phyloP scores from a whole-genome alignment of 2,329 filamentous ascomycete species.

The Colletotrichum sansevieriae region DNA sequence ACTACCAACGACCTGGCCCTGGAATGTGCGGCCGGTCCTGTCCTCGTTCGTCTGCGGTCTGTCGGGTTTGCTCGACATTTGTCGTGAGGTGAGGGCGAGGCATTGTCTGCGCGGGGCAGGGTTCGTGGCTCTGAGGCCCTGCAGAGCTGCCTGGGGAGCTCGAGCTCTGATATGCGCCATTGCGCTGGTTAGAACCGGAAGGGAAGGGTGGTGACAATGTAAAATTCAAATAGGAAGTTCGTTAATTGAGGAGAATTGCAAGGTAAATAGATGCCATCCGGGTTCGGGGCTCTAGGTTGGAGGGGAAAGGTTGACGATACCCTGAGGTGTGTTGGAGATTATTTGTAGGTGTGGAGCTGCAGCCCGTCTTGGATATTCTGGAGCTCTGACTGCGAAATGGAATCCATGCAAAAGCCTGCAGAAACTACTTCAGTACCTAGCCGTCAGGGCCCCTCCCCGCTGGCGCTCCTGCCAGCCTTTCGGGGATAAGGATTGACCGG shows the following conservation, averaged over 20 bases:
- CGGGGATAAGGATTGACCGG: conserved; percentile 41
- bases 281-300: conserved; percentile 18
- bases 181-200: conserved; percentile 27
- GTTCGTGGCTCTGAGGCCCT: conserved; percentile 46
- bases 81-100: conserved; percentile 35
- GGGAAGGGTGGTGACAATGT: neutral
- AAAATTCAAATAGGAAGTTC: neutral
- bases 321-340: conserved; percentile 14
- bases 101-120: conserved; percentile 36
- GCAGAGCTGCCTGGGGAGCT: conserved; percentile 49
- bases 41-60: conserved; percentile 50
- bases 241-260: neutral
- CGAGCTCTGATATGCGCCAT: conserved; percentile 53
- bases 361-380: conserved; percentile 36
- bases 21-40: conserved; percentile 60
- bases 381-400: conserved; percentile 38
- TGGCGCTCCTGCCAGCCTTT: conserved; percentile 19
- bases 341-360: conserved; percentile 37
- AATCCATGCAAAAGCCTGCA: conserved; percentile 38
- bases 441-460: neutral
- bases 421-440: neutral
- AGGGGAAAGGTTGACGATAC: conserved; percentile 3
- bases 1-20: conserved; percentile 71
- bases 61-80: conserved; percentile 45
- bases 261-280: neutral